Base-by-base conservation (phyloP, 129 eudicot genomes). In the Pulicaria dysenterica region DNA sequence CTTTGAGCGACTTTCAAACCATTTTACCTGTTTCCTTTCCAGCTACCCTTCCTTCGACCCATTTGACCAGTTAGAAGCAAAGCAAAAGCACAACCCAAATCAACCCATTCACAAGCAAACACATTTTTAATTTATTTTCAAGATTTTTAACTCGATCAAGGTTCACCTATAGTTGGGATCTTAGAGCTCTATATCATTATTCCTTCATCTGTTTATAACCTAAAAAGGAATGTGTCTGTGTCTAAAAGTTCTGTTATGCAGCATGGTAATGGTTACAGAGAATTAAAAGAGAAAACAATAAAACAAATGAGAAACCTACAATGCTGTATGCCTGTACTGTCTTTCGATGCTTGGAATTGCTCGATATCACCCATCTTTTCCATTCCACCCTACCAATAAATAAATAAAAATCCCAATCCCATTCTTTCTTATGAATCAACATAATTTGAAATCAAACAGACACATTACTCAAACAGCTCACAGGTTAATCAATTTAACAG, bases 331-430 rank as follows among this genome's bases (percentile, higher is more conserved):
- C 69, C 70, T 39, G 85, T 73, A 77, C 80, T 75, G 78, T 83
- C 85, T 65, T 85, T 77, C 51, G 84, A 74, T 72, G 85, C 81
- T 60, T 61, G 86, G 42, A 84, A 68, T 51, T 73, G 77, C 90
- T 81, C 80, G 69, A 50, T 11, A 74, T 92, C 98, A 92, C 88
- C 98, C 96, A 89, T 89, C 97, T 81, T 92, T 80, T 83, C 94
- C 98, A 77, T 71, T 88, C 86, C 73, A 62, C 85, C 98, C 98
- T 92, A 77, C 72, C 82, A 70, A 77, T 42, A 77, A 45, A 62
- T 37, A 56, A 75, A 82, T n/a, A n/a, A 72, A 73, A 82, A 85
- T 83, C 89, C 86, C 95, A 82, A 80, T 83, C 85, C 84, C 91
- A 84, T 74, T 51, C 57, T 60, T 73, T 71, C 74, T 83, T 72